phyloP scores from a whole-genome alignment of 2,329 filamentous ascomycete species.

The Tolypocladium tropicale region DNA sequence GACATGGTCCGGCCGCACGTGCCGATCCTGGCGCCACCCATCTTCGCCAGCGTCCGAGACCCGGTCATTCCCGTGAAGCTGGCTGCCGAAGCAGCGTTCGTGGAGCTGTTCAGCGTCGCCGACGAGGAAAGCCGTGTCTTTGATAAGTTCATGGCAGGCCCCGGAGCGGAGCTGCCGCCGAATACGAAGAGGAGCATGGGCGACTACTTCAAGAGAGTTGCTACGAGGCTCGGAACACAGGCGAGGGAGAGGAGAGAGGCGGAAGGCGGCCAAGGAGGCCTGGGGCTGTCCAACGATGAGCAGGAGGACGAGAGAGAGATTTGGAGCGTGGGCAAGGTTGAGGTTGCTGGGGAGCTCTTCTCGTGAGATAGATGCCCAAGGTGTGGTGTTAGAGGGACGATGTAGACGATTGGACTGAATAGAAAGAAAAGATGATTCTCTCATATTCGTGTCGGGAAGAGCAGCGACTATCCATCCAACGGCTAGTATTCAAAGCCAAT shows the following conservation, averaged over 20 bases:
- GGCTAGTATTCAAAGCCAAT: too few relatives aligned
- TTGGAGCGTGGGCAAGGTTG: constrained; percentile 88
- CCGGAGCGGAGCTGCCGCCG: constrained; percentile 54
- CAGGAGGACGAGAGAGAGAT: constrained; percentile 90
- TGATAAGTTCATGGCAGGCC: constrained; percentile 74
- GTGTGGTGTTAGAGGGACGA: constrained; percentile 7
- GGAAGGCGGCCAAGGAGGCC: constrained; percentile 75
- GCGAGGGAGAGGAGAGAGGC: constrained; percentile 83
- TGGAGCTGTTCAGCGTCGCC: constrained; percentile 81
- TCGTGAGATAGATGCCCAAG: constrained; percentile 27
- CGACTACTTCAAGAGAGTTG: constrained; percentile 95
- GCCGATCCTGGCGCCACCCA: constrained; percentile 63
- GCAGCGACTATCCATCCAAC: not conserved
- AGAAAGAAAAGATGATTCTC: not conserved
- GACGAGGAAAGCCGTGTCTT: constrained; percentile 80
- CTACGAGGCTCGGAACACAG: constrained; percentile 72
- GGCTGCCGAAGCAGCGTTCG: constrained; percentile 86
- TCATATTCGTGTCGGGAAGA: not conserved
- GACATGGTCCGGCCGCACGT: constrained; percentile 78
- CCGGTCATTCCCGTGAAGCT: constrained; percentile 91
- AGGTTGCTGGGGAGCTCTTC: constrained; percentile 56
- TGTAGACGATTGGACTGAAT: not conserved
- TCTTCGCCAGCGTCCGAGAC: constrained; percentile 87
- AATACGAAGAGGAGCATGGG: constrained; percentile 81
- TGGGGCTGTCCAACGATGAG: constrained; percentile 85